Percentiles rank a stretch among this genome's conserved stretches.
Evolutionary conservation across 108 stramenopile species (phyloP).

Genomic region (Fistulifera solaris): DNA sequence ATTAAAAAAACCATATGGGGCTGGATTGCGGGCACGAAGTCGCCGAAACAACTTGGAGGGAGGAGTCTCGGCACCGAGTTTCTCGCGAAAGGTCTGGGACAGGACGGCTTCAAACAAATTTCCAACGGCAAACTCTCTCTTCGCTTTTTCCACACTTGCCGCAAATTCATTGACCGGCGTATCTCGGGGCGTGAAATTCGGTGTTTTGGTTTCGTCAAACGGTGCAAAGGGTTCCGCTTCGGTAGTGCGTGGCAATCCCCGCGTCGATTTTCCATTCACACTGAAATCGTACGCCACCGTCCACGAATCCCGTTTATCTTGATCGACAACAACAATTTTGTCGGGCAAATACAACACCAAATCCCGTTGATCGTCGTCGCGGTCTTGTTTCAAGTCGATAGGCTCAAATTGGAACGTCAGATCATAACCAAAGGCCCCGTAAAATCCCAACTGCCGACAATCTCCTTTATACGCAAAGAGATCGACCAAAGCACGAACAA

Average conservation of each 20-base stretch:
- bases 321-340: conserved; percentile 87
- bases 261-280: conserved; percentile 66
- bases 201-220: conserved; percentile 35
- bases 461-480: conserved; percentile 74
- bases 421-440: conserved; percentile 97
- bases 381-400: conserved; percentile 70
- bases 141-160: conserved; percentile 76
- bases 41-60: conserved; percentile 85
- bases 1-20: conserved; percentile 97
- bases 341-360: conserved; percentile 90
- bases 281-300: conserved; percentile 85
- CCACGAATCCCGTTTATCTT: conserved; percentile 90
- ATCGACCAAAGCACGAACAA: conserved; percentile 83
- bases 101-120: conserved; percentile 96
- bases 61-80: conserved; percentile 41
- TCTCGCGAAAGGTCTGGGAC: conserved; percentile 88
- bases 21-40: conserved; percentile 83
- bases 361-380: conserved; percentile 87
- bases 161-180: conserved; percentile 82
- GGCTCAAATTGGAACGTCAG: conserved; percentile 96
- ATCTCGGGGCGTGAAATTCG: conserved; percentile 59
- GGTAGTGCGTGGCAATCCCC: conserved; percentile 70
- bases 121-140: conserved; percentile 89
- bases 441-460: conserved; percentile 90
- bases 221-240: conserved; percentile 32